Conservation (phyloP, 2,329 filamentous ascomycete genomes). For the Fusarium sp. region DNA sequence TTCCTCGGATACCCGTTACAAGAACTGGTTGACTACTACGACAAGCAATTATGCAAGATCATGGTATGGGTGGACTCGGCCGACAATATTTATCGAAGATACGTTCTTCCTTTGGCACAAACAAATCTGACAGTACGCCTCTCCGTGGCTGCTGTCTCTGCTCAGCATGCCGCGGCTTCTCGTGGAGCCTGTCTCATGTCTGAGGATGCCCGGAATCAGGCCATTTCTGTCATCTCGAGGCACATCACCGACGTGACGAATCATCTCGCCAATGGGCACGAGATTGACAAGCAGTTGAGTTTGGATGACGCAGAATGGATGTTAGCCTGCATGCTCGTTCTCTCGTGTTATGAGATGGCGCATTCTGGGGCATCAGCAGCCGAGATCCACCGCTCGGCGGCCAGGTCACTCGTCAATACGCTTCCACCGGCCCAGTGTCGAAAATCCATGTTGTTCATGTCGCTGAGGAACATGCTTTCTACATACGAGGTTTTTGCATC, state of each 20-base stretch:
- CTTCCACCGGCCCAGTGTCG: not conserved
- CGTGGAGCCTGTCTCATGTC: not conserved
- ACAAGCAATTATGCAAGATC: conserved; percentile 3
- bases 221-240: not conserved
- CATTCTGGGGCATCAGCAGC: conserved; percentile 17
- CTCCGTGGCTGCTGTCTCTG: conserved; percentile 10
- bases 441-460: conserved; percentile 3
- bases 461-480: conserved; percentile 17
- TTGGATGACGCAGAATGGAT: conserved; percentile 21
- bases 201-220: conserved; percentile 8
- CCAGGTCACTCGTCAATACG: conserved; percentile 11
- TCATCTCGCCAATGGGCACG: not conserved
- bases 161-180: conserved; percentile 5
- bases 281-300: not conserved
- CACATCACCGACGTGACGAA: not conserved
- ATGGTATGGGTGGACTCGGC: conserved; percentile 20
- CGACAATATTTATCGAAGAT: conserved; percentile 10
- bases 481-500: conserved; percentile 25
- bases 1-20: not conserved
- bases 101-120: conserved; percentile 4
- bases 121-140: conserved; percentile 7
- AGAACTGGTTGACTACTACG: conserved; percentile 13
- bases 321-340: conserved; percentile 18
- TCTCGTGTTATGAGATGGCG: conserved; percentile 24
- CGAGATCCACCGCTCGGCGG: conserved; percentile 15